phyloP scores from a whole-genome alignment of 2,329 filamentous ascomycete genomes.

The Fusarium buharicum region DNA sequence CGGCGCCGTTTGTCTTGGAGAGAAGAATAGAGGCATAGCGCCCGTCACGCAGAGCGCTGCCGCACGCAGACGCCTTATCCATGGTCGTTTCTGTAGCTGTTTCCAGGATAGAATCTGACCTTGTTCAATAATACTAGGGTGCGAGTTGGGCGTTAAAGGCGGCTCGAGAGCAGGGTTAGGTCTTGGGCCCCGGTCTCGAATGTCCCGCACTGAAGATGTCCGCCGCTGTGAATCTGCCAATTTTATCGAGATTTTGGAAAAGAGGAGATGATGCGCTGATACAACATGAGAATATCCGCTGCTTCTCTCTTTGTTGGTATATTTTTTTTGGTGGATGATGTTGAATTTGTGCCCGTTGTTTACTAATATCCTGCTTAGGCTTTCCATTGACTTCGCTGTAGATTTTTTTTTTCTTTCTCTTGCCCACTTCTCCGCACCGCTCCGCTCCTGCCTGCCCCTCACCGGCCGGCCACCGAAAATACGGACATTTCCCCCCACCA shows the following conservation, averaged over 20 bases:
- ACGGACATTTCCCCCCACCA: constrained; percentile 21
- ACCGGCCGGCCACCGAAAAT: constrained; percentile 32
- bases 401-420: constrained; percentile 22
- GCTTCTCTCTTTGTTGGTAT: constrained; percentile 1
- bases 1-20: constrained; percentile 23
- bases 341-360: constrained; percentile 36
- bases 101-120: not conserved
- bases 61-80: constrained; percentile 12
- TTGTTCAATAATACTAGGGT: constrained; percentile 1
- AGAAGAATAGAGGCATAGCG: constrained; percentile 42
- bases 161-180: constrained; percentile 34
- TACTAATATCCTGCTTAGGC: constrained; percentile 16
- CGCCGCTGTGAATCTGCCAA: not conserved
- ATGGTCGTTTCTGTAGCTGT: constrained; percentile 12
- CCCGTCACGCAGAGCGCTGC: constrained; percentile 40
- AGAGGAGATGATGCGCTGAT: not conserved
- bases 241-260: not conserved
- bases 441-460: constrained; percentile 15
- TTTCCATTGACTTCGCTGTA: constrained; percentile 26
- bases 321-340: constrained; percentile 25
- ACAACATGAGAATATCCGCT: not conserved
- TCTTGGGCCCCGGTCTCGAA: constrained; percentile 28
- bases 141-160: constrained; percentile 26
- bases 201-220: constrained; percentile 6
- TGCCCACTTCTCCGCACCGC: constrained; percentile 33